Conservation (phyloP, 768 basidiomycete genomes). For the Russula olivacea region DNA sequence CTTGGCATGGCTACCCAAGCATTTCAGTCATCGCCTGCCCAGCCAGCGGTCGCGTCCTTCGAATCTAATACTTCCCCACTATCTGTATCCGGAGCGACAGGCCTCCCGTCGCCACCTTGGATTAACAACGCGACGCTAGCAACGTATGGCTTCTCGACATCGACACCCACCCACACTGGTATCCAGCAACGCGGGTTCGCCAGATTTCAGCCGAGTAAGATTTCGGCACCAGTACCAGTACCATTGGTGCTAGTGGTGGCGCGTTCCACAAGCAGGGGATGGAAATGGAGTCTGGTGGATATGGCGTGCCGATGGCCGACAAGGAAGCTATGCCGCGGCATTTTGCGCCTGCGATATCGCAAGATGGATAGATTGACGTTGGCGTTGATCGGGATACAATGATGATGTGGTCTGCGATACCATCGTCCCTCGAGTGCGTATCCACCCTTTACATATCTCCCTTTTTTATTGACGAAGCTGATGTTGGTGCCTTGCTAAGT, state of each 20-base stretch:
- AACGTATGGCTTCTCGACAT: background rate
- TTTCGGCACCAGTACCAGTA: background rate
- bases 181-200: constrained; percentile 8
- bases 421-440: constrained; percentile 20
- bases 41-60: background rate
- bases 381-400: constrained; percentile 23
- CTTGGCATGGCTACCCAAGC: background rate
- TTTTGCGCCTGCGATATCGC: constrained; percentile 4
- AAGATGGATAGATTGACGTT: constrained; percentile 24
- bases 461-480: background rate
- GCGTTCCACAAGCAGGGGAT: constrained; percentile 4
- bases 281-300: constrained; percentile 16
- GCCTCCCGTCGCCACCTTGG: background rate
- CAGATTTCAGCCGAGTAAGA: constrained; percentile 1
- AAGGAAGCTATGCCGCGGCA: constrained; percentile 12
- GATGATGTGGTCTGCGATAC: constrained; percentile 26
- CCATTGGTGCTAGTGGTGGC: background rate
- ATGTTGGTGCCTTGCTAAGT: background rate
- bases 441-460: background rate
- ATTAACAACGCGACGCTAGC: background rate
- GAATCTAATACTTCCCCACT: background rate
- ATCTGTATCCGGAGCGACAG: background rate
- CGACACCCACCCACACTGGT: constrained; percentile 1
- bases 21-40: background rate
- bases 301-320: constrained; percentile 4